phyloP scores from a whole-genome alignment of 2,329 filamentous ascomycete species.

The Macrophomina phaseolina region DNA sequence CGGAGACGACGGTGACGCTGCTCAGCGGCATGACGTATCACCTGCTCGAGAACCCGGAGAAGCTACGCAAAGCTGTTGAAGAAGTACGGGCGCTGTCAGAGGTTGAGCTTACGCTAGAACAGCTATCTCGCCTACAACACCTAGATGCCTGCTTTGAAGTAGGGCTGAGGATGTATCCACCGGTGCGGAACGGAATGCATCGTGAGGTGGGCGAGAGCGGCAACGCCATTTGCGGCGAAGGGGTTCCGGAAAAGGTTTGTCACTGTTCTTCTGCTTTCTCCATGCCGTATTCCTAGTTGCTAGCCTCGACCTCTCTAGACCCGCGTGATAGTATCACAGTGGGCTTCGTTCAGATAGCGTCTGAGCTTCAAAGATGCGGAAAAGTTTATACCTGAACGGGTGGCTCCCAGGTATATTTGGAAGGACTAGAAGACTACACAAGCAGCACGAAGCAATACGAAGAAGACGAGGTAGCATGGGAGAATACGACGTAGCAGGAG shows the following conservation, averaged over 20 bases:
- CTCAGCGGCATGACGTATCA: conserved; percentile 46
- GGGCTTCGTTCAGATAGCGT: conserved; percentile 19
- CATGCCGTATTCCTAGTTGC: neutral
- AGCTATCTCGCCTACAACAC: conserved; percentile 41
- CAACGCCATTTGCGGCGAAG: conserved; percentile 43
- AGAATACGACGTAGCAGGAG: too few species aligned
- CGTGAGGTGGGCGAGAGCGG: conserved; percentile 43
- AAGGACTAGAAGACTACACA: too few species aligned
- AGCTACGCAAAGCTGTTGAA: conserved; percentile 36
- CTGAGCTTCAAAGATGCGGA: conserved; percentile 44
- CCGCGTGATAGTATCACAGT: conserved; percentile 12
- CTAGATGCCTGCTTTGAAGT: conserved; percentile 50
- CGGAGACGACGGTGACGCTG: conserved; percentile 38
- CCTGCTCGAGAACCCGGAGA: conserved; percentile 36
- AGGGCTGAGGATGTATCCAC: conserved; percentile 49
- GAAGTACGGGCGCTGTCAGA: conserved; percentile 37
- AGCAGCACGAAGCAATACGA: too few species aligned
- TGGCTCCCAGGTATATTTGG: conserved; percentile 40
- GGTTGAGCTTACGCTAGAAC: conserved; percentile 44
- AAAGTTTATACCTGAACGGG: conserved; percentile 49
- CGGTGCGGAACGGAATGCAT: conserved; percentile 42
- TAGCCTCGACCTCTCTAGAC: conserved; percentile 30
- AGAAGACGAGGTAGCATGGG: too few species aligned
- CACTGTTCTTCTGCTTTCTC: neutral
- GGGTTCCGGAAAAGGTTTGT: conserved; percentile 39